Conservation (phyloP, 495 filamentous ascomycete genomes). For the Mytilinidion resinicola region DNA sequence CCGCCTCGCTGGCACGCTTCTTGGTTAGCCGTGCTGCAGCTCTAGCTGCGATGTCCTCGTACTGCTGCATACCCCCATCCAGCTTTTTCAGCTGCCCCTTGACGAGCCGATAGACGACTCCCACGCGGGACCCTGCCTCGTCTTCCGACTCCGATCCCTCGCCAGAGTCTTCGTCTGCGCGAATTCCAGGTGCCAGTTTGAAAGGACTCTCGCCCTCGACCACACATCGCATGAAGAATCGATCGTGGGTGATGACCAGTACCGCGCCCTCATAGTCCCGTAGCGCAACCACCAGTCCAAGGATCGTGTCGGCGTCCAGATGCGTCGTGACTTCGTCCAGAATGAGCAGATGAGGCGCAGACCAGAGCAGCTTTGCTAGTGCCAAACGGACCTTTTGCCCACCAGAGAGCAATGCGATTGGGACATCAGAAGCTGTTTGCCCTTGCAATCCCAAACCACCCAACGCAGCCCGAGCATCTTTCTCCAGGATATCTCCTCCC, state of each 20-base stretch:
- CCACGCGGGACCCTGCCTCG: conserved; percentile 32
- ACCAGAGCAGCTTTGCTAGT: conserved; percentile 61
- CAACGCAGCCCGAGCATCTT: conserved; percentile 55
- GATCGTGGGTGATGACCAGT: conserved; percentile 68
- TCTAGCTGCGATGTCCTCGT: conserved; percentile 31
- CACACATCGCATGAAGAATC: conserved; percentile 63
- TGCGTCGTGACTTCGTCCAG: conserved; percentile 86
- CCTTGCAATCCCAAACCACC: conserved; percentile 61
- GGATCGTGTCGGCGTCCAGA: conserved; percentile 70
- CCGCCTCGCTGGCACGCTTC: neutral
- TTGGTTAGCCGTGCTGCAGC: conserved; percentile 22
- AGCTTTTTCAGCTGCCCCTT: conserved; percentile 33
- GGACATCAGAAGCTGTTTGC: conserved; percentile 60
- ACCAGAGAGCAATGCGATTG: conserved; percentile 61
- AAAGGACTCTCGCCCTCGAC: conserved; percentile 55
- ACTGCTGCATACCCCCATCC: conserved; percentile 34
- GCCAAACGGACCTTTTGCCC: conserved; percentile 75
- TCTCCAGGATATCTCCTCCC: conserved; percentile 50
- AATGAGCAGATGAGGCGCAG: conserved; percentile 63
- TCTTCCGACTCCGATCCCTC: conserved; percentile 42
- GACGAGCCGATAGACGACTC: conserved; percentile 29
- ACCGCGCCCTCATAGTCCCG: conserved; percentile 63
- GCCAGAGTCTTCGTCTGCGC: conserved; percentile 43
- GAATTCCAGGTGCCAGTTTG: conserved; percentile 43
- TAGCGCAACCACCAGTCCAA: conserved; percentile 59